Percentiles rank a stretch among this genome's conserved stretches.
Evolutionary conservation across 257 asterid species (phyloP).

Genomic region (Capsicum pubescens): DNA sequence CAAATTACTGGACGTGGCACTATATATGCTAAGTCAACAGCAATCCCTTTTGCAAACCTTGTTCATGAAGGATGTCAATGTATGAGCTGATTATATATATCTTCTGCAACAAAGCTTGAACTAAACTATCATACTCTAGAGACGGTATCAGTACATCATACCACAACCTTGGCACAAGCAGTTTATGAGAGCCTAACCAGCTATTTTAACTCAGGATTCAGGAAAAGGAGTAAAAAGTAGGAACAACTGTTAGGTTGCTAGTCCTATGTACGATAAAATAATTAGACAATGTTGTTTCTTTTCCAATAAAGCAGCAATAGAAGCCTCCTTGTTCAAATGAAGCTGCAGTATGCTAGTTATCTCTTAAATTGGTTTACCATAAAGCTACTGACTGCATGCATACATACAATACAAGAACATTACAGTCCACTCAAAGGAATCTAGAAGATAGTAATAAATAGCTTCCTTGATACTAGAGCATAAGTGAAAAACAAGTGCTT

Average conservation of each 20-base stretch:
- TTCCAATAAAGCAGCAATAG: neutral
- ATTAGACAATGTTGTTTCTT: neutral
- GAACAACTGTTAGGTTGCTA: constrained; percentile 11
- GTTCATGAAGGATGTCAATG: constrained; percentile 15
- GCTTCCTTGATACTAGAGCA: constrained; percentile 19
- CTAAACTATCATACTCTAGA: constrained; percentile 17
- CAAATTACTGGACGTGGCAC: constrained; percentile 23
- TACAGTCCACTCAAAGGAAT: neutral
- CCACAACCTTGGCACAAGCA: neutral
- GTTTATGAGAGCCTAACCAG: constrained; percentile 4
- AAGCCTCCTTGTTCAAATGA: constrained; percentile 18
- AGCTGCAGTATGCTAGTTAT: constrained; percentile 20
- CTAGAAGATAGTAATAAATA: neutral
- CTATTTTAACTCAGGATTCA: constrained; percentile 1
- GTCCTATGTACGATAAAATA: constrained; percentile 15
- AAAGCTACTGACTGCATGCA: neutral
- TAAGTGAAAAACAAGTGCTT: neutral
- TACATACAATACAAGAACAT: neutral
- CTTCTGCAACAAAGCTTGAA: neutral
- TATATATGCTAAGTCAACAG: neutral
- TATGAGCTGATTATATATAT: constrained; percentile 13
- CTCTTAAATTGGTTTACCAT: neutral
- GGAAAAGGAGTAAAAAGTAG: neutral
- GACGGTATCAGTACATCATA: constrained; percentile 1
- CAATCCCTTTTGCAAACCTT: constrained; percentile 7